Evolutionary conservation across 176 grass and related monocot species (phyloP), one percentile per base, ranked within the genome.

Genomic region (Luzula sylvatica): DNA sequence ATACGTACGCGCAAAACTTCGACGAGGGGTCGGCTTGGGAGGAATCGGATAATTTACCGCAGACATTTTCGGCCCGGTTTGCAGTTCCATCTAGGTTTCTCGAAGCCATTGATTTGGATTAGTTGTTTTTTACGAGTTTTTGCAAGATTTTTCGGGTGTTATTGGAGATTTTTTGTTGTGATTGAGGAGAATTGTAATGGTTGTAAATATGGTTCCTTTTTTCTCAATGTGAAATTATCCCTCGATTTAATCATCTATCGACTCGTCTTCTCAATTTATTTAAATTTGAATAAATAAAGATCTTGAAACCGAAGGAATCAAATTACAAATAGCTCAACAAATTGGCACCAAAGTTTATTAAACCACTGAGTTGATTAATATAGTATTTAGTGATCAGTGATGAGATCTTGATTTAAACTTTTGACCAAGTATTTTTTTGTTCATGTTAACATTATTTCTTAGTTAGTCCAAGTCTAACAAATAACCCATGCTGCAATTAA

Each of bases 1-100:
- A 78, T 44, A 82, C 80, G 29, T 98, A 98, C 50, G 81, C 81
- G 41, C 85, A 98, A 72, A 98, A 98, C 64, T 98, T 98, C 44
- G 92, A 98, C 55, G 81, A 90, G 23, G 85, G 92, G 27, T 53
- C 65, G 8, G 58, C 78, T 35, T 86, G 79, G 81, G 85, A 77
- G 53, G 85, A 98, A 65, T 78, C 81, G 14, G 92, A 98, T 4
- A 80, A 90, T 60, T 74, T 98, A 57, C 76, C 78, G 11, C 71
- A 81, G 8, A 90, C 92, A 42, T 98, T 98, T 81, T 98, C 92
- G 63, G 78, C 72, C 43, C 58, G 81, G 46, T 98, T 90, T 56
- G 92, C 81, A 8, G 84, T 72, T 15, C 80, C 90, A 2, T 73
- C 78, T 15, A 71, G 75, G 50, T 52, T 71, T 7, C 20, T 94